Evolutionary conservation across 495 filamentous ascomycete genomes (phyloP).

Genomic region (Podospora bellae-mahoneyi): DNA sequence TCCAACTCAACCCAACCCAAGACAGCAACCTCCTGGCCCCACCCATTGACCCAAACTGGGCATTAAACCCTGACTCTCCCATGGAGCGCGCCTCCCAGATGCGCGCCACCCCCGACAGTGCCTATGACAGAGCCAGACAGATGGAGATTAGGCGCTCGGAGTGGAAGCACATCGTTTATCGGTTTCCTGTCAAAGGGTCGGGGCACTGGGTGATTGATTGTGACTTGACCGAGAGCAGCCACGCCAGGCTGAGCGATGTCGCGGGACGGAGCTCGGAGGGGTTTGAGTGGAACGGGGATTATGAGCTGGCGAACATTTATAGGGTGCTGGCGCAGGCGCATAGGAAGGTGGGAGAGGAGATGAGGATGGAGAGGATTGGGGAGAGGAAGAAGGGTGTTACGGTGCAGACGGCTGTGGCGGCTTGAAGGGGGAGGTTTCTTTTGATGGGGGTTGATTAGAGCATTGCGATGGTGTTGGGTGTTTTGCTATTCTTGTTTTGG

Average conservation of each 20-base stretch:
- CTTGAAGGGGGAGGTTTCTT: not conserved
- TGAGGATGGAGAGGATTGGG: conserved; percentile 20
- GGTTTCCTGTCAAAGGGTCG: conserved; percentile 20
- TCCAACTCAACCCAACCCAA: conserved; percentile 1
- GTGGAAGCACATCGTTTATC: conserved; percentile 23
- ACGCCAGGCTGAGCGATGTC: conserved; percentile 24
- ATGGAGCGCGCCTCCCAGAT: conserved; percentile 22
- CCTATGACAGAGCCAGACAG: conserved; percentile 25
- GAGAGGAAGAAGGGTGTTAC: not conserved
- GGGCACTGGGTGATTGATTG: conserved; percentile 24
- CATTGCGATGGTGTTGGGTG: not conserved
- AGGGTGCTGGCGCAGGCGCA: conserved; percentile 20
- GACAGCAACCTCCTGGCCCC: conserved; percentile 10
- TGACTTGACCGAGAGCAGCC: conserved; percentile 25
- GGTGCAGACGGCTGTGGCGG: not conserved
- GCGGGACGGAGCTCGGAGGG: conserved; percentile 20
- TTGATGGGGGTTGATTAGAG: not conserved
- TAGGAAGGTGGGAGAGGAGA: conserved; percentile 21
- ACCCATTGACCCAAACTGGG: conserved; percentile 13
- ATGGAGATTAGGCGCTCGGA: conserved; percentile 25
- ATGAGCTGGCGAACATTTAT: conserved; percentile 24
- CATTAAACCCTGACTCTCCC: conserved; percentile 17
- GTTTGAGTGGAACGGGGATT: conserved; percentile 22
- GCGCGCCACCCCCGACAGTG: conserved; percentile 23
- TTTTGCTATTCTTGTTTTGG: no score